Evolutionary conservation across 805 yeast genomes (phyloP).

Genomic region (Pichia eremophila): DNA sequence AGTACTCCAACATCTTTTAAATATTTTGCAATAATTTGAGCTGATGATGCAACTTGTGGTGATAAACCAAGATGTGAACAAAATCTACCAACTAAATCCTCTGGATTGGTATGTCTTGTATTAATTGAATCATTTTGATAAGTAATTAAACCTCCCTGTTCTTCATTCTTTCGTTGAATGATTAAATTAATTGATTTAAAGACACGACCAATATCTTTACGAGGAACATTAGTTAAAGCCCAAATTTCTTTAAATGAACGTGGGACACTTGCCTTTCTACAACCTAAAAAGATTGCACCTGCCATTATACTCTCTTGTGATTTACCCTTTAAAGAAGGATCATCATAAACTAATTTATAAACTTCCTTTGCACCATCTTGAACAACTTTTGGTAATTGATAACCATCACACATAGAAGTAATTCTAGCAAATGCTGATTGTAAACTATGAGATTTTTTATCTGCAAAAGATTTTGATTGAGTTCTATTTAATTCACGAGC

Average conservation of each 20-base stretch:
- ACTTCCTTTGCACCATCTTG: slow-evolving; percentile 98
- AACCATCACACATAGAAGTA: slow-evolving; percentile 95
- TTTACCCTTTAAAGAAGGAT: slow-evolving; percentile 76
- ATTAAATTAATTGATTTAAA: slow-evolving; percentile 67
- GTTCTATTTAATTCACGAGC: slow-evolving; percentile 90
- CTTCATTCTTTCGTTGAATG: slow-evolving; percentile 46
- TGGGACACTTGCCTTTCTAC: slow-evolving; percentile 87
- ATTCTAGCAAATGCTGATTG: slow-evolving; percentile 85
- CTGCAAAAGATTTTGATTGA: slow-evolving; percentile 77
- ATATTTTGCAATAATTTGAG: slow-evolving; percentile 83
- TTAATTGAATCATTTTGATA: slow-evolving; percentile 41
- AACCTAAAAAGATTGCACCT: slow-evolving; percentile 88
- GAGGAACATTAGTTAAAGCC: slow-evolving; percentile 88
- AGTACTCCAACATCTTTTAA: slow-evolving; percentile 88
- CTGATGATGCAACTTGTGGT: slow-evolving; percentile 80
- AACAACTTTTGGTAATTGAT: slow-evolving; percentile 86
- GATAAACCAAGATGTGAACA: slow-evolving; percentile 89
- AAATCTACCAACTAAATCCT: slow-evolving; percentile 89
- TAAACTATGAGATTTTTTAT: slow-evolving; percentile 77
- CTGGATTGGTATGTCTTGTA: slow-evolving; percentile 84
- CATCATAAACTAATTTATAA: slow-evolving; percentile 83
- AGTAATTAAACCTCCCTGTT: slow-evolving; percentile 33
- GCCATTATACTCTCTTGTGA: slow-evolving; percentile 94
- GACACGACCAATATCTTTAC: slow-evolving; percentile 89
- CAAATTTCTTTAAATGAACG: slow-evolving; percentile 94